Evolutionary conservation across 1,284 basidiomycete species (phyloP).

Genomic region (Laetiporus sulphureus): DNA sequence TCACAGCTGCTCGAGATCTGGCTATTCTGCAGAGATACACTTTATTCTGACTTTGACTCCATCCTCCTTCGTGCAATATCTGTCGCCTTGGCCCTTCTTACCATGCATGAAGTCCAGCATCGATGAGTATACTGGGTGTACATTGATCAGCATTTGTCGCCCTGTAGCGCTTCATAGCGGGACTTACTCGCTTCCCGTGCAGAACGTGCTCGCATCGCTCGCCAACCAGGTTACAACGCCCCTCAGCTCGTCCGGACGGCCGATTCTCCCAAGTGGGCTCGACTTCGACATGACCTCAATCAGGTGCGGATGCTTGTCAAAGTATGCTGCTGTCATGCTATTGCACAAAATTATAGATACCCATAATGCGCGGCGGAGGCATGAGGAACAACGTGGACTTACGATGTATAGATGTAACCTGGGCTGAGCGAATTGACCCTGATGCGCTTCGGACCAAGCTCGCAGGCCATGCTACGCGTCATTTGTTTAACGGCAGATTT

Average conservation of each 20-base stretch:
- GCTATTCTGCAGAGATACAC: no score
- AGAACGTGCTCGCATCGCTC: slow-evolving; percentile 70
- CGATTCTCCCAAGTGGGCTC: slow-evolving; percentile 73
- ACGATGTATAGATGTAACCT: slow-evolving; percentile 73
- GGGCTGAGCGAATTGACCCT: slow-evolving; percentile 74
- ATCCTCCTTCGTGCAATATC: no score
- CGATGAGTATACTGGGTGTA: no score
- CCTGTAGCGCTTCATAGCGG: no score
- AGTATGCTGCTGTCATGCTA: slow-evolving; percentile 74
- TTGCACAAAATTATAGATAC: no score
- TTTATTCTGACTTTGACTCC: no score
- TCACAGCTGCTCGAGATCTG: no score
- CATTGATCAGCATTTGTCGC: no score
- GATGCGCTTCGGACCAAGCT: slow-evolving; percentile 66
- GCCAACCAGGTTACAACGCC: slow-evolving; percentile 80
- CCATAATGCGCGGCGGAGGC: background rate
- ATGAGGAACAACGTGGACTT: slow-evolving; percentile 18
- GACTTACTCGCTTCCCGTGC: slow-evolving; percentile 70
- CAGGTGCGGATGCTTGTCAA: slow-evolving; percentile 66
- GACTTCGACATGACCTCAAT: slow-evolving; percentile 65
- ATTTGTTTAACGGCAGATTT: slow-evolving; percentile 82
- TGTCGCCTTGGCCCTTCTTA: no score
- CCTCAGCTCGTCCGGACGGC: slow-evolving; percentile 70
- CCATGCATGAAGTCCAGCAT: no score
- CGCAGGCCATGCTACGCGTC: slow-evolving; percentile 79